Evolutionary conservation across 257 asterid species (phyloP), one percentile per base, ranked within the genome.

Genomic region (Ligustrum vulgare): DNA sequence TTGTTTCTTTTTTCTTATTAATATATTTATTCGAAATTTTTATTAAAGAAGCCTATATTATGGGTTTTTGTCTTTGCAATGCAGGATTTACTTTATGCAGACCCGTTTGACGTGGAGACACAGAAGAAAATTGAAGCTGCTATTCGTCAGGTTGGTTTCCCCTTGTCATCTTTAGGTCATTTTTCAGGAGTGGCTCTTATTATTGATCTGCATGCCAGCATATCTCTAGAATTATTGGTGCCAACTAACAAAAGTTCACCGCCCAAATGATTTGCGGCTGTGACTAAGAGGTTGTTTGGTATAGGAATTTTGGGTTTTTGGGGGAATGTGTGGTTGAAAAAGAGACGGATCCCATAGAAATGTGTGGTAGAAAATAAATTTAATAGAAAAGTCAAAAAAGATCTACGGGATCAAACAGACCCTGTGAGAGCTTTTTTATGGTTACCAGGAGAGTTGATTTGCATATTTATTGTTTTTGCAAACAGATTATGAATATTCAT

Each of bases 91-190:
- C 96, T 86, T 69, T 87, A 91, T 84, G 98, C 99, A 23, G 99
- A 95, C 89, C 99, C 99, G 73, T 93, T 95, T 84, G 99, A 95
- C 78, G 96, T 93, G 35, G 99, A 95, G 84, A 96, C 98, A 75
- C 99, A 95, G 75, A 95, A 73, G 91, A 95, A 93, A 84, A 95
- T 95, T 76, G 99, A 95, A 87, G 97, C 87, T 4, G 84, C 96
- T 22, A 95, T 95, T 78, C 98, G 93, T 70, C 97, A 95, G 98
- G 98, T 88, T 71, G 60, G 78, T 81, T 80, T 67, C 72, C 67
- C 67, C 51, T 35, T 56, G 39, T 71, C 65, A 71, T 54, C 33
- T 13, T 76, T 22, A 71, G 70, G 72, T 70, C 58, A 72, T 69
- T 62, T 73, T 22, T 43, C 69, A 71, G 76, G 69, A 64, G 72